phyloP scores from a whole-genome alignment of 1,284 basidiomycete species.

The Ustilago trichophora region DNA sequence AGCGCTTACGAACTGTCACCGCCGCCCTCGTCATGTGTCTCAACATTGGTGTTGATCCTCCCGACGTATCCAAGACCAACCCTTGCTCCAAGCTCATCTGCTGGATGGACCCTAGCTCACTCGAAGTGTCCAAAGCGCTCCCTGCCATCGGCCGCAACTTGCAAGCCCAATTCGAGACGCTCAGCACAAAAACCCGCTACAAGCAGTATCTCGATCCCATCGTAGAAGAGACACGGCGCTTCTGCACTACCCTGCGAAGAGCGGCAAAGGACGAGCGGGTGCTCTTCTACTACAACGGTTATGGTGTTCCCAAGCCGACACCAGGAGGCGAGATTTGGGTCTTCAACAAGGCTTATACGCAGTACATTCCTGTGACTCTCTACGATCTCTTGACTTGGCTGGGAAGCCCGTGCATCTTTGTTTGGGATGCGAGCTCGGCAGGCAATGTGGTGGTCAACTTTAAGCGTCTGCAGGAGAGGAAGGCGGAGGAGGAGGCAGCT shows the following conservation, averaged over 20 bases:
- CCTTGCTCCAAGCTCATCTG: slow-evolving; percentile 95
- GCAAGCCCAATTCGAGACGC: slow-evolving; percentile 93
- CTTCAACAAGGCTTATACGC: slow-evolving; percentile 96
- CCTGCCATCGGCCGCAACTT: slow-evolving; percentile 85
- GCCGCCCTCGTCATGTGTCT: slow-evolving; percentile 94
- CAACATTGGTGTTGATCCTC: slow-evolving; percentile 97
- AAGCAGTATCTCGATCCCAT: slow-evolving; percentile 85
- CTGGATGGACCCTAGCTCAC: slow-evolving; percentile 92
- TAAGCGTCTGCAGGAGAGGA: slow-evolving; percentile 82
- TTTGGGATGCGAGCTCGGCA: slow-evolving; percentile 98
- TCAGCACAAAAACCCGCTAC: slow-evolving; percentile 75
- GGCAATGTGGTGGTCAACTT: slow-evolving; percentile 93
- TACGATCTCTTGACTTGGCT: slow-evolving; percentile 89
- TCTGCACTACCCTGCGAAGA: slow-evolving; percentile 84
- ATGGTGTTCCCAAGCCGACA: slow-evolving; percentile 96
- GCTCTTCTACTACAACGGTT: slow-evolving; percentile 97
- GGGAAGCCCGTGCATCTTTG: slow-evolving; percentile 89
- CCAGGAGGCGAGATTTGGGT: slow-evolving; percentile 98
- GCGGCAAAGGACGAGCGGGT: slow-evolving; percentile 92
- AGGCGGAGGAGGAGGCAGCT: slow-evolving; percentile 77
- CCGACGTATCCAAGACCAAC: slow-evolving; percentile 95
- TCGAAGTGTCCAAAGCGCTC: slow-evolving; percentile 71
- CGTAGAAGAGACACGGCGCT: slow-evolving; percentile 90
- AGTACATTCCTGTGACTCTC: slow-evolving; percentile 95
- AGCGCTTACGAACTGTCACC: slow-evolving; percentile 82